Conservation (phyloP, 192 early-diverging fungal species). For the Phycomyces nitens region DNA sequence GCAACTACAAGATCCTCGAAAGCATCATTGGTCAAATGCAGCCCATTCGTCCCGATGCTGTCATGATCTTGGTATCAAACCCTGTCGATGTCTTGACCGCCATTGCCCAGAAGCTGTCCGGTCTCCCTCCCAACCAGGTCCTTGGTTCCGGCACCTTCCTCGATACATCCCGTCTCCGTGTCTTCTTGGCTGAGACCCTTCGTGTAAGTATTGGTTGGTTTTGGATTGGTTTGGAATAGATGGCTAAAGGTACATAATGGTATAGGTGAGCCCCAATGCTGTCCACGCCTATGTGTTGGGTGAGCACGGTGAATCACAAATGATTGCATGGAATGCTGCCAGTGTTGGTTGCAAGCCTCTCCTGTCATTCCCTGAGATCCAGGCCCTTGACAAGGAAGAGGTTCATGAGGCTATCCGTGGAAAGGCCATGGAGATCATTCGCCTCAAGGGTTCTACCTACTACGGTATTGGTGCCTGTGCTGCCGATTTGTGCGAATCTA, state of each 20-base stretch:
- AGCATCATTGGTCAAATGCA: conserved; percentile 68
- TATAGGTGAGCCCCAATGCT: conserved; percentile 61
- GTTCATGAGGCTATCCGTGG: conserved; percentile 58
- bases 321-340: conserved; percentile 76
- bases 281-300: conserved; percentile 81
- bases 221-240: conserved; percentile 15
- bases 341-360: conserved; percentile 68
- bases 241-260: conserved; percentile 1
- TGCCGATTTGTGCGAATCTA: conserved; percentile 59
- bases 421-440: conserved; percentile 83
- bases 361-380: conserved; percentile 58
- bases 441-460: conserved; percentile 81
- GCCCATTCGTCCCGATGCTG: conserved; percentile 68
- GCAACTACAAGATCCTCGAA: conserved; percentile 77
- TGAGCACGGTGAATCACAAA: conserved; percentile 86
- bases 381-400: conserved; percentile 49
- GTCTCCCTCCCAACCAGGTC: conserved; percentile 72
- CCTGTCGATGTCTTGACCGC: conserved; percentile 81
- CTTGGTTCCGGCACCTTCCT: conserved; percentile 85
- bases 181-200: conserved; percentile 47
- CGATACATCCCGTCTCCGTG: conserved; percentile 70
- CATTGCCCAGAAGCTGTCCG: conserved; percentile 81
- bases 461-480: conserved; percentile 83
- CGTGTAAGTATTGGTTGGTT: conserved; percentile 11
- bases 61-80: conserved; percentile 79